Evolutionary conservation across 352 stramenopile species (phyloP), one percentile per base, ranked within the genome.

Genomic region (Globisporangium spinosum): DNA sequence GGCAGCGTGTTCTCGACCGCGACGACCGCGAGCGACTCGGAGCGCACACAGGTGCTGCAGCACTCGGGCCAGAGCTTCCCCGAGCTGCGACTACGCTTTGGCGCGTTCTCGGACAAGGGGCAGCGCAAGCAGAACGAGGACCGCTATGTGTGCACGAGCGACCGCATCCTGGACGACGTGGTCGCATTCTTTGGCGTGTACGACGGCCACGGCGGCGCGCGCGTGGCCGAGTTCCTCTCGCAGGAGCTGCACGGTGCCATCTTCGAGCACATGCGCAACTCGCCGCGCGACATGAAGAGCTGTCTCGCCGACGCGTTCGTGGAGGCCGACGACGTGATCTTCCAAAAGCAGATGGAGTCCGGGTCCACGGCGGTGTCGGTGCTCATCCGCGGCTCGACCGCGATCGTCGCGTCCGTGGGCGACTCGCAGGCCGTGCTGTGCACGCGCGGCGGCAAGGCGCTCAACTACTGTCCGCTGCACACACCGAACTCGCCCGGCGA

Each of bases 151-250:
- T 90, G 74, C 60, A 72, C 72, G 1, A 80, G 82, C 34, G 73
- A 78, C n/a, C 71, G 56, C 60, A 74, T 90, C 5, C 56, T 77
- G 47, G 72, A 91, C 67, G 78, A 94, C 22, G 74, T 82, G 0
- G 76, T 92, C 15, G 86, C 83, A 32, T 96, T 88, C 67, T 94
- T 96, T 64, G 89, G 82, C n/a, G 69, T 96, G 0, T 96, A 91
- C 68, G 89, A 96, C 68, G 89, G 89, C 45, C 89, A 96, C 67
- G 84, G 82, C 55, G 89, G 89, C 23, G 45, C 80, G 4, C 77
- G 87, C 56, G 84, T 96, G 5, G 81, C 83, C 51, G 80, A 91
- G 34, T 89, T 89, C 43, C 54, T 96, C 49, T 70, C 80, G 8
- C 53, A 83, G 22, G 77, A 90, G 49, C 71, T 96, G 4, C 81